A percentile compares a stretch with the other conserved stretches of the same genome.
Evolutionary conservation across 805 yeast genomes (phyloP).

Genomic region (Starmerella apis): DNA sequence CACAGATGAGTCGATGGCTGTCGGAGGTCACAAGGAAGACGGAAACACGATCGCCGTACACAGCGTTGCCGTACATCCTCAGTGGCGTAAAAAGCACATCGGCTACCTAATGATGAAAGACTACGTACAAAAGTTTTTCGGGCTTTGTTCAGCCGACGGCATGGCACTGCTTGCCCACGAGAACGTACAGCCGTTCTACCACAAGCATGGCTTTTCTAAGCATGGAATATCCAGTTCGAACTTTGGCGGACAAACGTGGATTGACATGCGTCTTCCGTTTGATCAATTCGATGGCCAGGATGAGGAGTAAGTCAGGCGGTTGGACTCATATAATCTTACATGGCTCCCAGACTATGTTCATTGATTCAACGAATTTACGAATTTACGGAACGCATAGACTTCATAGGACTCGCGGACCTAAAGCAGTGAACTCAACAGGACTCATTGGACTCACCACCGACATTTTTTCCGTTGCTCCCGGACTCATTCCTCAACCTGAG

Average conservation of each 20-base stretch:
- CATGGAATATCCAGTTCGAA: conserved; percentile 53
- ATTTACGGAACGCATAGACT: too few species aligned
- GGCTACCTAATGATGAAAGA: conserved; percentile 79
- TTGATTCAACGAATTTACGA: too few species aligned
- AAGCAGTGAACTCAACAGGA: too few species aligned
- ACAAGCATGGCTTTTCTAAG: conserved; percentile 66
- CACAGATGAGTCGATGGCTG: conserved; percentile 18
- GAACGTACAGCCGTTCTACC: conserved; percentile 62
- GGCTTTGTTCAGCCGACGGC: conserved; percentile 74
- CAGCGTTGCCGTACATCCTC: conserved; percentile 64
- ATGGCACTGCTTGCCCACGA: conserved; percentile 66
- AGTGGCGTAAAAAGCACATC: conserved; percentile 68
- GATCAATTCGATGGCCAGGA: conserved; percentile 23
- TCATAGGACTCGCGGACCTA: too few species aligned
- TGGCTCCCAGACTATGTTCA: too few species aligned
- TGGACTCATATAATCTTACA: too few species aligned
- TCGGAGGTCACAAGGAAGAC: conserved; percentile 60
- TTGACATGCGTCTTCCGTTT: conserved; percentile 24
- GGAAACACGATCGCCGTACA: conserved; percentile 73
- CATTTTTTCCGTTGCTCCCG: too few species aligned
- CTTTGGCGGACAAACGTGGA: conserved; percentile 53
- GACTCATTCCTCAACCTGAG: too few species aligned
- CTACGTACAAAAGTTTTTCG: conserved; percentile 78
- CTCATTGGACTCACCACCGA: too few species aligned
- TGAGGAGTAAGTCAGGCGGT: conserved; percentile 7